These are phyloP conservation scores for Exsudoporus floridanus DNA, from an alignment of 1,284 basidiomycete species.

Conservation along the genomic window DNA sequence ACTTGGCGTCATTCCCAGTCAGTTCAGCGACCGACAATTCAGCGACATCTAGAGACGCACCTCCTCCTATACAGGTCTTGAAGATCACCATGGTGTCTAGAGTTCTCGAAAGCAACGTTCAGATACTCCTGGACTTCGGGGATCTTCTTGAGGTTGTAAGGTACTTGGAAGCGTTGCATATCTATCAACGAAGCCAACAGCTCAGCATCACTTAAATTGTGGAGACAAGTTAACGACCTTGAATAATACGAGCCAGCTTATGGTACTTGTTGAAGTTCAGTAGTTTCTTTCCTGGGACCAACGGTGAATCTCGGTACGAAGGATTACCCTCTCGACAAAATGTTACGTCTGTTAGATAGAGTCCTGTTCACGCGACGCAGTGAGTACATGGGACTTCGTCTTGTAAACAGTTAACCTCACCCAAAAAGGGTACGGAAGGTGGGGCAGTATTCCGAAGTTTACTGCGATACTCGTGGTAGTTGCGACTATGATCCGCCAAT, in stretches of 20 bases:
- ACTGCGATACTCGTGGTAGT: constrained; percentile 91
- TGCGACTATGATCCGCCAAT: constrained; percentile 86
- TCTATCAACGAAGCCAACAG: constrained; percentile 46
- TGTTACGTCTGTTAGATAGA: constrained; percentile 90
- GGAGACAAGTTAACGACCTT: constrained; percentile 50
- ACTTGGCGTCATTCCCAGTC: constrained; percentile 39
- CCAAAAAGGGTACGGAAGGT: constrained; percentile 90
- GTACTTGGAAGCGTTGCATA: constrained; percentile 91
- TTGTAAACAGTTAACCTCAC: constrained; percentile 40
- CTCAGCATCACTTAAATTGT: neutral
- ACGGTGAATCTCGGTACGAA: constrained; percentile 77
- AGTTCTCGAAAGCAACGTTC: constrained; percentile 66
- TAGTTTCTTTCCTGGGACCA: constrained; percentile 74
- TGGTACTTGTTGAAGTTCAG: constrained; percentile 96
- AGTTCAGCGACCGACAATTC: neutral
- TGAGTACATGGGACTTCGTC: constrained; percentile 9
- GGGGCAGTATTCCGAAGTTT: constrained; percentile 79
- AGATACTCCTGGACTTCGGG: constrained; percentile 83
- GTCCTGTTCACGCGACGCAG: constrained; percentile 45
- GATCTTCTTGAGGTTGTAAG: constrained; percentile 80
- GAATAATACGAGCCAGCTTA: constrained; percentile 85
- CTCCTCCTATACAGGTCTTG: constrained; percentile 81
- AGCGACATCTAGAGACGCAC: constrained; percentile 39
- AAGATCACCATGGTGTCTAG: constrained; percentile 70
- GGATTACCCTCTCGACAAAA: constrained; percentile 97